Conservation (phyloP, 2,329 filamentous ascomycete genomes). For the Helotiales sp. region DNA sequence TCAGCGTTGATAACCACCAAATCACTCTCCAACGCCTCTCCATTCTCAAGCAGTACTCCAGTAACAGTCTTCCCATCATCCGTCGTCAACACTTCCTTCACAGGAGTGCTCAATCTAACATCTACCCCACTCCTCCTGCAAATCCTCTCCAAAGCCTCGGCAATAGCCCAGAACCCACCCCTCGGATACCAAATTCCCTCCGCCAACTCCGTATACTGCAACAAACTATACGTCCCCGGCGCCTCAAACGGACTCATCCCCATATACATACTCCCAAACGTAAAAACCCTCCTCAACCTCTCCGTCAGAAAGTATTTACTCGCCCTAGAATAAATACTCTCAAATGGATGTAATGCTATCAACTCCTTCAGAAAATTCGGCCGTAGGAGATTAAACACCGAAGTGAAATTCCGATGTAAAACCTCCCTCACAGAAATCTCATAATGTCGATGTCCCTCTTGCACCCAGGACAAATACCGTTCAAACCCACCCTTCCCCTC, state of each 20-base stretch:
- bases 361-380: slow-evolving; percentile 59
- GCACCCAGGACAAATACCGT: slow-evolving; percentile 66
- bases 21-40: slow-evolving; percentile 61
- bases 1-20: slow-evolving; percentile 72
- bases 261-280: slow-evolving; percentile 82
- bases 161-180: slow-evolving; percentile 67
- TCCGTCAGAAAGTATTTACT: slow-evolving; percentile 70
- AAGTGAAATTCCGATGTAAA: slow-evolving; percentile 66
- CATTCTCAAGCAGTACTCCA: slow-evolving; percentile 59
- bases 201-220: slow-evolving; percentile 74
- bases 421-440: slow-evolving; percentile 67
- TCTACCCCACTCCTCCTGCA: slow-evolving; percentile 61
- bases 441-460: slow-evolving; percentile 69
- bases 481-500: slow-evolving; percentile 71
- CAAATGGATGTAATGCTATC: slow-evolving; percentile 65
- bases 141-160: slow-evolving; percentile 63
- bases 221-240: slow-evolving; percentile 69
- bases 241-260: slow-evolving; percentile 78
- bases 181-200: slow-evolving; percentile 77
- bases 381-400: slow-evolving; percentile 55
- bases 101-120: slow-evolving; percentile 60
- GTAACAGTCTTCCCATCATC: slow-evolving; percentile 51
- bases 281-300: slow-evolving; percentile 68
- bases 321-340: slow-evolving; percentile 67
- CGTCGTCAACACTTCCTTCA: slow-evolving; percentile 54